Conservation (phyloP, 1,139 yeast genomes). For the Arxiozyma slooffiae region DNA sequence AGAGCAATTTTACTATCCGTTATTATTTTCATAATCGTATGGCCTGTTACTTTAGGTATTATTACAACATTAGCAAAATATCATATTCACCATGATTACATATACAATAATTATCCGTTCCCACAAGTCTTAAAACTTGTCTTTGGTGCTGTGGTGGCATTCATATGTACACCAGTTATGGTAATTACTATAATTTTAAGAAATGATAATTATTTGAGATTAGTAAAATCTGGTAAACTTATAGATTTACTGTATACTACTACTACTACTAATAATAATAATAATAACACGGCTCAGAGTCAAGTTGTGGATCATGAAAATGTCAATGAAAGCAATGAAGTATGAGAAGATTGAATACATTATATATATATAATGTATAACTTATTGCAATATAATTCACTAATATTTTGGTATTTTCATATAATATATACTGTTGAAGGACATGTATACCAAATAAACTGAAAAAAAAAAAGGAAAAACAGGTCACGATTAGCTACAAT, state of each 20-base stretch:
- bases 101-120: slow-evolving; percentile 15
- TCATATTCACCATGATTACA: slow-evolving; percentile 13
- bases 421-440: no score
- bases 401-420: no score
- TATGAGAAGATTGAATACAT: neutral
- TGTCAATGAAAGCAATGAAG: neutral
- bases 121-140: slow-evolving; percentile 20
- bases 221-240: neutral
- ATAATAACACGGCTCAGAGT: no score
- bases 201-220: slow-evolving; percentile 11
- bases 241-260: neutral
- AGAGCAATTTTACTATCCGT: slow-evolving; percentile 14
- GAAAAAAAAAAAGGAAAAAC: no score
- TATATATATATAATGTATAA: no score
- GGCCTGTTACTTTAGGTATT: slow-evolving; percentile 25
- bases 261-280: neutral
- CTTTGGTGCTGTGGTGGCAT: slow-evolving; percentile 16
- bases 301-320: neutral
- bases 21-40: slow-evolving; percentile 13
- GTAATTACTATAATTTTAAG: slow-evolving; percentile 15
- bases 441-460: no score
- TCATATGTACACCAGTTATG: slow-evolving; percentile 15
- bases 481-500: no score
- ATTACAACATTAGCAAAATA: slow-evolving; percentile 17
- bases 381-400: no score